Base-by-base conservation (phyloP, 345 rosid species). In the Rhodamnia argentea region DNA sequence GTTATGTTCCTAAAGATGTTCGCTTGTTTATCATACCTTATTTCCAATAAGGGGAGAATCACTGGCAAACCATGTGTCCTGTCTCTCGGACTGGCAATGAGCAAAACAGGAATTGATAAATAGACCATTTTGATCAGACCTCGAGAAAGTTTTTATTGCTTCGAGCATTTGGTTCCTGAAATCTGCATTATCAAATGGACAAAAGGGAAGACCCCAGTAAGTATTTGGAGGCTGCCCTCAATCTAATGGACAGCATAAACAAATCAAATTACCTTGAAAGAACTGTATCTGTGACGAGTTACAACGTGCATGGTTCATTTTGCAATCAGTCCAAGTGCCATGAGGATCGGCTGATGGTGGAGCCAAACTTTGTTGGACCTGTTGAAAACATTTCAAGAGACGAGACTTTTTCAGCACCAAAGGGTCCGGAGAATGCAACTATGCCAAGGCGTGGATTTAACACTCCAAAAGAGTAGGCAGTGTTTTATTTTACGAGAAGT, bases 31-130 rank as follows among this genome's bases (percentile, higher is more conserved):
- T 83, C 84, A 78, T 87, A 93, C 99, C 97, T 91, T 94, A 84
- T 91, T 90, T 52, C 86, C 84, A 29, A 96, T 75, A 27, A 83
- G 88, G 32, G 98, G 99, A 89, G 99, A 95, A 91, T 94, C 91
- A 52, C 89, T 88, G n/a, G 94, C 95, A 81, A 92, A 92, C 99
- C 99, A 97, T 26, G 99, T 94, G 82, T 95, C 99, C 47, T 95
- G 98, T 85, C 91, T 91, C 90, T 96, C 98, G 0, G 98, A 90
- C 84, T 97, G 99, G 92, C 99, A 96, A 85, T 97, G 99, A 9
- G 99, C 95, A 53, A 96, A 97, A 84, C 98, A 97, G 23, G 99
- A 97, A 88, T 97, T 97, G 88, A 96, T 92, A 90, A 96, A 97
- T 74, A 95, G 55, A 40, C 99, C 99, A 75, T 94, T 94, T 81